phyloP scores from a whole-genome alignment of 2,329 filamentous ascomycete species.

The Mollisia scopiformis region DNA sequence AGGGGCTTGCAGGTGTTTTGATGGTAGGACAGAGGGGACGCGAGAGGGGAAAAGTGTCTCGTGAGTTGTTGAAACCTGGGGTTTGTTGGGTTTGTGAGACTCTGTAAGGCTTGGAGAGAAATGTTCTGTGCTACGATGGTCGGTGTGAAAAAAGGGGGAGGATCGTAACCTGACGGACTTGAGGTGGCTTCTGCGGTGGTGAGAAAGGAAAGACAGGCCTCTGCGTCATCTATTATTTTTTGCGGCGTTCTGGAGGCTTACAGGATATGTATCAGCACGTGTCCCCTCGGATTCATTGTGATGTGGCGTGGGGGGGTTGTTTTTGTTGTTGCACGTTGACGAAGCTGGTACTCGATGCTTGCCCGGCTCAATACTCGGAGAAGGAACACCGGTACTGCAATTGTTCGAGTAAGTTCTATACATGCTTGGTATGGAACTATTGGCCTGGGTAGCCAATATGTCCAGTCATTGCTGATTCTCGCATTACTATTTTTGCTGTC shows the following conservation, averaged over 20 bases:
- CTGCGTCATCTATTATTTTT: not conserved
- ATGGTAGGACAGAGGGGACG: not conserved
- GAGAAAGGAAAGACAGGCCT: not conserved
- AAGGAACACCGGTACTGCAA: not conserved
- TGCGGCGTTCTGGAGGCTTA: slow-evolving; percentile 2
- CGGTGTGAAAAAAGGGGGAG: not conserved
- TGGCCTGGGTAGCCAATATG: not conserved
- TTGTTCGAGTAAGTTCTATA: not conserved
- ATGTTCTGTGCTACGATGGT: not conserved
- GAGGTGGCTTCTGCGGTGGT: not conserved
- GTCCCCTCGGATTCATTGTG: not conserved
- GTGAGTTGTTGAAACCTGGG: slow-evolving; percentile 6
- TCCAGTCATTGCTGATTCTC: not conserved
- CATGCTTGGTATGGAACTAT: not conserved
- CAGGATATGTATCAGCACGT: slow-evolving; percentile 1
- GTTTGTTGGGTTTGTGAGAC: not conserved
- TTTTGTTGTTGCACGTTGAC: not conserved
- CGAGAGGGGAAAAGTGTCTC: slow-evolving; percentile 16
- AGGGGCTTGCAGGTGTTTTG: slow-evolving; percentile 7
- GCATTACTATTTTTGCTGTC: not conserved
- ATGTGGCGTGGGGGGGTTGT: not conserved
- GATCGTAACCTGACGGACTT: not conserved
- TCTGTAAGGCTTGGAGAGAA: not conserved
- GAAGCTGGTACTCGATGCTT: not conserved
- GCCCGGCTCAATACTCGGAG: not conserved